A percentile compares a stretch with the other conserved stretches of the same genome.
phyloP scores from a whole-genome alignment of 2,329 filamentous ascomycete species.

The Fusarium sulawesiense region DNA sequence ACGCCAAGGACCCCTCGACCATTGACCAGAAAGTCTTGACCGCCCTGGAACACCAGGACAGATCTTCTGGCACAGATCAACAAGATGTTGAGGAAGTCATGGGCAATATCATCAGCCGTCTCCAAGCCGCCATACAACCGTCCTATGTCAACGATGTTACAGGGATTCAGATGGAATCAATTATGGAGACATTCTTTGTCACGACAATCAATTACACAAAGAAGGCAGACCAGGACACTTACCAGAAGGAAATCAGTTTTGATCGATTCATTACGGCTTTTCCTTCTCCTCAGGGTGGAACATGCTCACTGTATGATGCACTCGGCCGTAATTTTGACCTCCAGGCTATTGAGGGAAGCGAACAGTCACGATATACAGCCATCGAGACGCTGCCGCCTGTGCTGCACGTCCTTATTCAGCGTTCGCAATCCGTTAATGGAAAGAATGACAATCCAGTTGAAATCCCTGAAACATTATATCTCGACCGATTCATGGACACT shows the following conservation, averaged over 20 bases:
- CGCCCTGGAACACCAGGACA: conserved; percentile 59
- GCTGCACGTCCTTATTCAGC: conserved; percentile 88
- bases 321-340: conserved; percentile 88
- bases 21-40: conserved; percentile 60
- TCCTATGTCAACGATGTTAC: conserved; percentile 69
- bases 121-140: conserved; percentile 88
- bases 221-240: conserved; percentile 59
- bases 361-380: conserved; percentile 72
- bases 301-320: conserved; percentile 80
- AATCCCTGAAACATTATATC: conserved; percentile 83
- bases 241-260: conserved; percentile 61
- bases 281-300: conserved; percentile 59
- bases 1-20: conserved; percentile 50
- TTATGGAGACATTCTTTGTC: conserved; percentile 78
- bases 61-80: conserved; percentile 72
- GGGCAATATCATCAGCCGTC: conserved; percentile 87
- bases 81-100: conserved; percentile 98
- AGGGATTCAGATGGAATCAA: conserved; percentile 82
- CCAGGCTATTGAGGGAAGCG: conserved; percentile 76
- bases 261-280: conserved; percentile 73
- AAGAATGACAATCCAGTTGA: conserved; percentile 84
- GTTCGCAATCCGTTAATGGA: conserved; percentile 76
- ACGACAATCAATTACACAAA: conserved; percentile 70
- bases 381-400: conserved; percentile 84
- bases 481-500: conserved; percentile 88